Percentiles rank a stretch among this genome's conserved stretches.
Evolutionary conservation across 1,139 yeast species (phyloP).

Genomic region (Blastobotrys persicus): DNA sequence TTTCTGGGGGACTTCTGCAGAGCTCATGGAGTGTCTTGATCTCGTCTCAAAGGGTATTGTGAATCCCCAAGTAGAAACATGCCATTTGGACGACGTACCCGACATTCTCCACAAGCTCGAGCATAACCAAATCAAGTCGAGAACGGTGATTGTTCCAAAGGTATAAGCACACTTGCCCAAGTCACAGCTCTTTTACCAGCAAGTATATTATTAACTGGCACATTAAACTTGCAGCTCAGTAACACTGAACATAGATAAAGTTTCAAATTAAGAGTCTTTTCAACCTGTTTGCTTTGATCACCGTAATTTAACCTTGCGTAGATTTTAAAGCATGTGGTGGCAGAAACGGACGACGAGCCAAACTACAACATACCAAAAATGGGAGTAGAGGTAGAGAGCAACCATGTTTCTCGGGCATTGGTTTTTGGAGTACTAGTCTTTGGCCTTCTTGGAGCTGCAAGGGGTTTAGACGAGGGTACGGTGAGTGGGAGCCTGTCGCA

Average conservation of each 20-base stretch:
- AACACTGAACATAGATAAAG: too few relatives aligned
- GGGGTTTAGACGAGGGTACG: slow-evolving; percentile 63
- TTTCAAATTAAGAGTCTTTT: too few relatives aligned
- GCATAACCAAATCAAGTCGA: slow-evolving; percentile 45
- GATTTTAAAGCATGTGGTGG: too few relatives aligned
- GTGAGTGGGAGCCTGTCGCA: slow-evolving; percentile 49
- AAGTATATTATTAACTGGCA: too few relatives aligned
- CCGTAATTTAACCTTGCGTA: neutral
- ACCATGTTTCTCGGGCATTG: slow-evolving; percentile 25
- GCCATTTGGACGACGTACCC: slow-evolving; percentile 42
- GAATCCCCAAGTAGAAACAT: slow-evolving; percentile 41
- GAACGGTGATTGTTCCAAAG: slow-evolving; percentile 41
- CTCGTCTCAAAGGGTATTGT: slow-evolving; percentile 46
- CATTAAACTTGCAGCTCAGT: too few relatives aligned
- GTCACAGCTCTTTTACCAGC: neutral
- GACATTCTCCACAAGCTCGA: slow-evolving; percentile 40
- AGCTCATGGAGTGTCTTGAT: slow-evolving; percentile 46
- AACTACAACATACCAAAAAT: too few relatives aligned
- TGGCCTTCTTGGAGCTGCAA: slow-evolving; percentile 57
- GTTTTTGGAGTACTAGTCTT: slow-evolving; percentile 51
- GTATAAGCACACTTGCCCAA: neutral
- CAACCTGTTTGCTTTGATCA: neutral
- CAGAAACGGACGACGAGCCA: too few relatives aligned
- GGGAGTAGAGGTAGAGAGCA: neutral
- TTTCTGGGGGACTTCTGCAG: slow-evolving; percentile 49